phyloP scores from a whole-genome alignment of 306 rosid species.

The Vicia sativa region DNA sequence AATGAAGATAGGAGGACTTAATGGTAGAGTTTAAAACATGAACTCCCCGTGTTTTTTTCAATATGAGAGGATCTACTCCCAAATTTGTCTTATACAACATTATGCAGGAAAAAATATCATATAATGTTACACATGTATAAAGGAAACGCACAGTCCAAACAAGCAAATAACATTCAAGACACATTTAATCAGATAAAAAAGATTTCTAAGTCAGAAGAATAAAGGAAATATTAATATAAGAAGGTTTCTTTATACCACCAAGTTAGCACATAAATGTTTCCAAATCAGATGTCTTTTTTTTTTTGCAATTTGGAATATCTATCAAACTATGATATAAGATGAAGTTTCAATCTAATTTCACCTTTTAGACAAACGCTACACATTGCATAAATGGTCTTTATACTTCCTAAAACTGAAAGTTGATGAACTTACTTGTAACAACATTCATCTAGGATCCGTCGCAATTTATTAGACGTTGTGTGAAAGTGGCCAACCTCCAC shows the following conservation, averaged over 20 bases:
- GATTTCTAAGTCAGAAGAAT: not conserved
- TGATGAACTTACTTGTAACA: constrained; percentile 68
- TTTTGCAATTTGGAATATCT: too few relatives aligned
- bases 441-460: constrained; percentile 72
- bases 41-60: not conserved
- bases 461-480: constrained; percentile 76
- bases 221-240: not conserved
- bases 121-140: constrained; percentile 5
- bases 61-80: not conserved
- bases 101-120: constrained; percentile 3
- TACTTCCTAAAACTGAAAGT: constrained; percentile 17
- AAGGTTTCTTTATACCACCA: constrained; percentile 15
- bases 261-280: constrained; percentile 4
- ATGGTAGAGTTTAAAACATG: not conserved
- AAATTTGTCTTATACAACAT: constrained; percentile 6
- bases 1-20: not conserved
- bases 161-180: not conserved
- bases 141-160: not conserved
- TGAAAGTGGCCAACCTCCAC: constrained; percentile 71
- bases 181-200: constrained; percentile 1
- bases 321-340: constrained; percentile 1
- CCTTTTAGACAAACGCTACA: not conserved
- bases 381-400: not conserved
- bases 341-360: constrained; percentile 7
- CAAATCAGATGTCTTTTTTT: not conserved